phyloP scores from a whole-genome alignment of 2,329 filamentous ascomycete species.

The Sclerotinia borealis region DNA sequence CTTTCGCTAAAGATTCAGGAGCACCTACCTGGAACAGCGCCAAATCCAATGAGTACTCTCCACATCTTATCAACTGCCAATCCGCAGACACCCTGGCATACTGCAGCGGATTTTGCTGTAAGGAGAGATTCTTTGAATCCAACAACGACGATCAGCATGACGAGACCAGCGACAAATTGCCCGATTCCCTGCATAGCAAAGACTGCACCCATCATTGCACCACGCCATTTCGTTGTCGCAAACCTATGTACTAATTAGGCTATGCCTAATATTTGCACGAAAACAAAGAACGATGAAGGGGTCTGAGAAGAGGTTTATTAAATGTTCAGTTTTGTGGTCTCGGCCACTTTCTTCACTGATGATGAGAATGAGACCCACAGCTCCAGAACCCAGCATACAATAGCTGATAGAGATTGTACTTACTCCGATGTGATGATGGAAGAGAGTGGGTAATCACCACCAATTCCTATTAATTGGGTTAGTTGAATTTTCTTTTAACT shows the following conservation, averaged over 20 bases:
- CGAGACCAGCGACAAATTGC: constrained; percentile 69
- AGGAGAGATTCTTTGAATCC: constrained; percentile 63
- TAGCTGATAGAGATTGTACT: neutral
- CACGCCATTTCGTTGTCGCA: constrained; percentile 77
- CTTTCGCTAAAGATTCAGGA: neutral
- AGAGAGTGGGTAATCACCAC: constrained; percentile 76
- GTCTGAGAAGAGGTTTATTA: too few species aligned
- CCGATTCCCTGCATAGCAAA: constrained; percentile 86
- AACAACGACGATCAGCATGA: constrained; percentile 67
- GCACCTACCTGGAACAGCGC: constrained; percentile 40
- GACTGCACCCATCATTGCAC: constrained; percentile 80
- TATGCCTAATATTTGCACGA: fast-evolving
- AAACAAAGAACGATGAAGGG: neutral
- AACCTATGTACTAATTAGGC: constrained; percentile 40
- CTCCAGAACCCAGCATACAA: neutral
- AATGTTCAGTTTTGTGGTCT: neutral
- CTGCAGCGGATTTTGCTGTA: constrained; percentile 42
- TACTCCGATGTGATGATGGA: constrained; percentile 75
- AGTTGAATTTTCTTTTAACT: neutral
- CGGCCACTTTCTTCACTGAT: neutral
- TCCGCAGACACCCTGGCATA: constrained; percentile 59
- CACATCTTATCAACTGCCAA: constrained; percentile 81
- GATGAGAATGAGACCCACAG: neutral
- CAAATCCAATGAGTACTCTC: constrained; percentile 68
- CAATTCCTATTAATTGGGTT: constrained; percentile 51